These are phyloP conservation scores for Barbarea vulgaris DNA, from an alignment of 345 rosid genomes.

Conservation along the genomic window DNA sequence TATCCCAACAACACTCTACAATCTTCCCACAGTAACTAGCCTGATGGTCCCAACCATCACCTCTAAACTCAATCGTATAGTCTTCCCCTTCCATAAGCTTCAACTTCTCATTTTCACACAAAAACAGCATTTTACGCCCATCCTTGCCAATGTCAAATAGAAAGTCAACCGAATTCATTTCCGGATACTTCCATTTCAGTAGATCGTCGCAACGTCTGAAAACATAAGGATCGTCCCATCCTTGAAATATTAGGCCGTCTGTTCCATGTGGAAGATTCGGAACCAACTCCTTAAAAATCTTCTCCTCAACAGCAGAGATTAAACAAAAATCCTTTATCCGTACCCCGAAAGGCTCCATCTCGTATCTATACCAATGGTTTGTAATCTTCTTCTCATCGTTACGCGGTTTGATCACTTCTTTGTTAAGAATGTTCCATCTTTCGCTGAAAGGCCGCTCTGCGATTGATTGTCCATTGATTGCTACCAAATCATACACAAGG, in stretches of 20 bases:
- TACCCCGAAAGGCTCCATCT: conserved; percentile 86
- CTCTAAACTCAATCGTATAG: conserved; percentile 58
- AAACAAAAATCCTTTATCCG: conserved; percentile 88
- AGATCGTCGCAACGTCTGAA: conserved; percentile 71
- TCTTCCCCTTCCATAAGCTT: conserved; percentile 83
- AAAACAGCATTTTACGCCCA: conserved; percentile 50
- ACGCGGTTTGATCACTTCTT: conserved; percentile 82
- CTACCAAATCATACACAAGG: conserved; percentile 83
- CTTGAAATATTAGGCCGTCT: conserved; percentile 93
- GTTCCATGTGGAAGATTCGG: conserved; percentile 87
- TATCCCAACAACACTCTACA: conserved; percentile 74
- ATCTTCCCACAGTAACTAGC: conserved; percentile 67
- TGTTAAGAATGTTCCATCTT: conserved; percentile 77
- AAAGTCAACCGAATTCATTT: conserved; percentile 79
- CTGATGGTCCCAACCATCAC: conserved; percentile 55
- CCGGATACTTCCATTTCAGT: conserved; percentile 87
- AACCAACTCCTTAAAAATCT: conserved; percentile 69
- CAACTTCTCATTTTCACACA: conserved; percentile 61
- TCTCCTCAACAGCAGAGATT: conserved; percentile 72
- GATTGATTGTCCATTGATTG: conserved; percentile 56
- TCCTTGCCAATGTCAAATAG: conserved; percentile 69
- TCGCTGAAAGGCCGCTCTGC: conserved; percentile 78
- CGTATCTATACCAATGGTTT: conserved; percentile 71
- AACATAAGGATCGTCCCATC: conserved; percentile 92
- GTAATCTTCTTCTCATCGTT: conserved; percentile 60